Percentiles rank a stretch among this genome's conserved stretches.
Conservation (phyloP, 805 yeast genomes). For the Ogataea zsoltii region DNA sequence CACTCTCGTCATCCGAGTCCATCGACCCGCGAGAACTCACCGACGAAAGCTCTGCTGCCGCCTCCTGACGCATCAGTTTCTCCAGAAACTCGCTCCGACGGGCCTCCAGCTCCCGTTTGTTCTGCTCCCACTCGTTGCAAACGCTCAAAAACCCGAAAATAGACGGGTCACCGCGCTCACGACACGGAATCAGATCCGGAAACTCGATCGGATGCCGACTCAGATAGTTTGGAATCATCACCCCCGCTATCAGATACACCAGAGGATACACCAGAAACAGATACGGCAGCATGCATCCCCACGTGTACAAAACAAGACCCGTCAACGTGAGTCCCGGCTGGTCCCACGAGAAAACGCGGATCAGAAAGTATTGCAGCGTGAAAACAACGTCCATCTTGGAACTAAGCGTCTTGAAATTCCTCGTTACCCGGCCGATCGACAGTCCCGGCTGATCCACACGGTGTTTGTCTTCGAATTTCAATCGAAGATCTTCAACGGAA, state of each 20-base stretch:
- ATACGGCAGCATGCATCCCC: constrained; percentile 71
- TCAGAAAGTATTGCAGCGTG: constrained; percentile 58
- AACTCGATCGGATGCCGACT: constrained; percentile 63
- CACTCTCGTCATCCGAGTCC: constrained; percentile 21
- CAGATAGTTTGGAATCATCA: constrained; percentile 70
- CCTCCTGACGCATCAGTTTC: constrained; percentile 4
- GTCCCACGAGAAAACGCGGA: constrained; percentile 72
- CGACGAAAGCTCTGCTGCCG: constrained; percentile 11
- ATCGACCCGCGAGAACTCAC: constrained; percentile 17
- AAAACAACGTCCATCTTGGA: constrained; percentile 57
- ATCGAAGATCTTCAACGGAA: constrained; percentile 35
- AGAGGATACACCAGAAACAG: constrained; percentile 65
- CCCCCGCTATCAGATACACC: constrained; percentile 50
- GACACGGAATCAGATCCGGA: constrained; percentile 44
- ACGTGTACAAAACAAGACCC: constrained; percentile 58
- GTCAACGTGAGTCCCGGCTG: constrained; percentile 69
- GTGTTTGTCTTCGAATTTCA: constrained; percentile 45
- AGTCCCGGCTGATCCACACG: constrained; percentile 48
- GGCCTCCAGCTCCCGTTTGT: constrained; percentile 10
- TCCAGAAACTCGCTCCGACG: constrained; percentile 13
- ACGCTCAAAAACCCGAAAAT: constrained; percentile 40
- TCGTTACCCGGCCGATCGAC: constrained; percentile 55
- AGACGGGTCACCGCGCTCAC: constrained; percentile 52
- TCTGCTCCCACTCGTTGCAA: constrained; percentile 21
- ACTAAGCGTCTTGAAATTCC: constrained; percentile 60